Percentiles rank a stretch among this genome's conserved stretches.
phyloP scores from a whole-genome alignment of 2,329 filamentous ascomycete genomes.

The Trichoderma sp. region DNA sequence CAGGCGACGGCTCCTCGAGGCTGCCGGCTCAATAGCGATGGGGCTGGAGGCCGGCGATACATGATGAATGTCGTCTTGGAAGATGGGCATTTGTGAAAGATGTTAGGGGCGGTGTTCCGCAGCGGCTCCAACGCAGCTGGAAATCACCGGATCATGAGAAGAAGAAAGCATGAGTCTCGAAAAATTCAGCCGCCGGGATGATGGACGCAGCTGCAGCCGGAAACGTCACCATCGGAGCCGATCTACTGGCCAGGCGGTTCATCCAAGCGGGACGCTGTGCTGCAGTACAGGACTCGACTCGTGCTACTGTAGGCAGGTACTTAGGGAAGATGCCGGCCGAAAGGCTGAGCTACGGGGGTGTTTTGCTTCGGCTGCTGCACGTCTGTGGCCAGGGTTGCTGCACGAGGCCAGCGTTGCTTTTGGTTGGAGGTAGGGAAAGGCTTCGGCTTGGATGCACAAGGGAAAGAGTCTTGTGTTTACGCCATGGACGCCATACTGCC shows the following conservation, averaged over 20 bases:
- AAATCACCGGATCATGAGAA: slow-evolving; percentile 4
- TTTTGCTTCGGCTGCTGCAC: not conserved
- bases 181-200: not conserved
- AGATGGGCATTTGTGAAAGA: slow-evolving; percentile 54
- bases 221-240: slow-evolving; percentile 17
- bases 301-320: not conserved
- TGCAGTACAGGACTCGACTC: not conserved
- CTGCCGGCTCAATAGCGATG: slow-evolving; percentile 21
- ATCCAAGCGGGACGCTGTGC: slow-evolving; percentile 11
- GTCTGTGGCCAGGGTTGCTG: slow-evolving; percentile 1
- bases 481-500: not conserved
- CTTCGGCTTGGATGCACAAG: not conserved
- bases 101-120: slow-evolving; percentile 17
- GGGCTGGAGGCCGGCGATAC: slow-evolving; percentile 25
- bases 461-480: not conserved
- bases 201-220: slow-evolving; percentile 10
- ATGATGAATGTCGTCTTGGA: slow-evolving; percentile 49
- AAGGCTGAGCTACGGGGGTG: not conserved
- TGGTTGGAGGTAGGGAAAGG: not conserved
- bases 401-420: not conserved
- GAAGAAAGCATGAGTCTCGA: not conserved
- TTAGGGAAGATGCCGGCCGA: not conserved
- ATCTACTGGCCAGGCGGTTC: slow-evolving; percentile 2
- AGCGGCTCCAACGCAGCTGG: slow-evolving; percentile 18
- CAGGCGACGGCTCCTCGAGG: slow-evolving; percentile 31